phyloP scores from a whole-genome alignment of 768 basidiomycete genomes.

The Psilocybe tampanensis region DNA sequence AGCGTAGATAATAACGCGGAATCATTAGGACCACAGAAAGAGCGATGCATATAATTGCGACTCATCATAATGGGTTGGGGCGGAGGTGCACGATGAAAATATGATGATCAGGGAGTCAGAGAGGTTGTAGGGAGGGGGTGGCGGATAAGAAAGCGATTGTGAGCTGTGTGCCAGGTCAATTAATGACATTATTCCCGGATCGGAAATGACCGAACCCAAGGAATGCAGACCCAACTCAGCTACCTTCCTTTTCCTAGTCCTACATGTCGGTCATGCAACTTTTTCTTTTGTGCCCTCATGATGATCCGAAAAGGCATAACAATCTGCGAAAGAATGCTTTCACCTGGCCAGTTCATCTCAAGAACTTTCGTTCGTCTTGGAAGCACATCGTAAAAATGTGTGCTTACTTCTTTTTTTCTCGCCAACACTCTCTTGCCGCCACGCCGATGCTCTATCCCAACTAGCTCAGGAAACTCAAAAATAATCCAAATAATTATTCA shows the following conservation, averaged over 20 bases:
- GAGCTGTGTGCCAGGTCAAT: conserved; percentile 11
- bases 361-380: not conserved
- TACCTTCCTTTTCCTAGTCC: not conserved
- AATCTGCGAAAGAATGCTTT: not conserved
- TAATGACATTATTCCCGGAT: not conserved
- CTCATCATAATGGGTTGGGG: conserved; percentile 59
- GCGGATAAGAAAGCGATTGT: conserved; percentile 6
- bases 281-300: not conserved
- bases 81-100: not conserved
- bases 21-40: conserved; percentile 15
- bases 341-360: conserved; percentile 2
- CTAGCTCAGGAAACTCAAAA: not conserved
- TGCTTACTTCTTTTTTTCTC: not conserved
- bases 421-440: not conserved
- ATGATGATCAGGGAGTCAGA: not conserved
- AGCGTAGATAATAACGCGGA: conserved; percentile 51
- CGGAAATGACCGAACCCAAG: conserved; percentile 10
- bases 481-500: not conserved
- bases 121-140: not conserved
- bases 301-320: not conserved
- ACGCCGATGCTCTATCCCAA: not conserved
- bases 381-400: not conserved
- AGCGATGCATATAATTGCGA: conserved; percentile 19
- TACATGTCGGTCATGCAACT: not conserved
- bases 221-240: not conserved